Evolutionary conservation across 345 rosid species (phyloP).

Genomic region (Streptanthus diversifolius): DNA sequence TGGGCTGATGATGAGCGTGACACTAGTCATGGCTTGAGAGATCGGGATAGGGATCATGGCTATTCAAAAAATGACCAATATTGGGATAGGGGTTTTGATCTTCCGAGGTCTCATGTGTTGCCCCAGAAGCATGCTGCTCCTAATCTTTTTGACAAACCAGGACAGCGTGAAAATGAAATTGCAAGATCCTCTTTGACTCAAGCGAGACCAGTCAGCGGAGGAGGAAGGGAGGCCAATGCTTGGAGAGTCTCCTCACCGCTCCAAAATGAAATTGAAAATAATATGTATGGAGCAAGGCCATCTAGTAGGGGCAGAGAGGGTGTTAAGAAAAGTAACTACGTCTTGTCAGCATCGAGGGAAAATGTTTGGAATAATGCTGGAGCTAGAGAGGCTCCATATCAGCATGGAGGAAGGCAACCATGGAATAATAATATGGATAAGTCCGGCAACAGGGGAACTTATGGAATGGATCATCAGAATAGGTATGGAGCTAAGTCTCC

Average conservation of each 20-base stretch:
- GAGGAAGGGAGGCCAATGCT: conserved; percentile 60
- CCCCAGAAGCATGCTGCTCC: conserved; percentile 61
- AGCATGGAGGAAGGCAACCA: conserved; percentile 57
- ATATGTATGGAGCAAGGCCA: conserved; percentile 42
- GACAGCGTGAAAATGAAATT: conserved; percentile 61
- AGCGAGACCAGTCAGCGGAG: conserved; percentile 56
- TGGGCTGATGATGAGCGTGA: conserved; percentile 99
- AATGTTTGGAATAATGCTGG: conserved; percentile 46
- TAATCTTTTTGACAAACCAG: conserved; percentile 50
- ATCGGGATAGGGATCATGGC: conserved; percentile 59
- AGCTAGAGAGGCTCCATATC: conserved; percentile 56
- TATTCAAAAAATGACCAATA: conserved; percentile 57
- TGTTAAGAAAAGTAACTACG: conserved; percentile 50
- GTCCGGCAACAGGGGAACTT: conserved; percentile 43
- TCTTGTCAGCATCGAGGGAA: conserved; percentile 45
- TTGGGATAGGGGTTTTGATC: conserved; percentile 76
- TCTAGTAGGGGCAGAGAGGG: conserved; percentile 49
- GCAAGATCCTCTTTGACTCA: conserved; percentile 58
- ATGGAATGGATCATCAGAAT: conserved; percentile 52
- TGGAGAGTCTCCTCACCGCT: conserved; percentile 68
- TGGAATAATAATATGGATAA: conserved; percentile 52
- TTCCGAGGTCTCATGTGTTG: conserved; percentile 54
- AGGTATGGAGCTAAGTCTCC: conserved; percentile 42
- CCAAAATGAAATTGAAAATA: conserved; percentile 52
- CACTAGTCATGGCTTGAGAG: conserved; percentile 63